Percentiles rank a stretch among this genome's conserved stretches.
phyloP scores from a whole-genome alignment of 2,329 filamentous ascomycete genomes.

The Eutypella sp. region DNA sequence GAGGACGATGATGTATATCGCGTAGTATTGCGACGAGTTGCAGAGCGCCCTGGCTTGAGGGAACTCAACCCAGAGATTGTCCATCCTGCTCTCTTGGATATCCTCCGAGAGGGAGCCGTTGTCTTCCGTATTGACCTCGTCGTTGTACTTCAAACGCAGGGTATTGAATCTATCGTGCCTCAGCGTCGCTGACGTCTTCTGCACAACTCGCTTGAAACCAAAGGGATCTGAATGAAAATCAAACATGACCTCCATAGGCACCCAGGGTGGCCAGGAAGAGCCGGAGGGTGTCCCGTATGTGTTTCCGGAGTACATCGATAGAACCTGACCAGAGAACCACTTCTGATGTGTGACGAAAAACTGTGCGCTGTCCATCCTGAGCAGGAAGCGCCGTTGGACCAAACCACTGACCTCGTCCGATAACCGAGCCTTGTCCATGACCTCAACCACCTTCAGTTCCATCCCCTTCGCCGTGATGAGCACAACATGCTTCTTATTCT shows the following conservation, averaged over 20 bases:
- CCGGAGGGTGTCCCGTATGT: slow-evolving; percentile 81
- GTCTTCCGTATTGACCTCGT: slow-evolving; percentile 72
- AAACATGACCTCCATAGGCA: slow-evolving; percentile 97
- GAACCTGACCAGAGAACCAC: slow-evolving; percentile 75
- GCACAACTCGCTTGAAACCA: slow-evolving; percentile 95
- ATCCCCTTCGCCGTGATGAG: slow-evolving; percentile 96
- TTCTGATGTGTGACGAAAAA: slow-evolving; percentile 97
- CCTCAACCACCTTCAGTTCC: slow-evolving; percentile 95
- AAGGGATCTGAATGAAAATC: slow-evolving; percentile 91
- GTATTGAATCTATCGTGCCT: slow-evolving; percentile 99
- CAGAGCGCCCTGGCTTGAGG: slow-evolving; percentile 91
- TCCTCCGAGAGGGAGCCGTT: slow-evolving; percentile 47
- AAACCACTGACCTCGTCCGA: slow-evolving; percentile 91
- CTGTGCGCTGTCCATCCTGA: slow-evolving; percentile 96
- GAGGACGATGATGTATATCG: slow-evolving; percentile 95
- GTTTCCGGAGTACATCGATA: slow-evolving; percentile 92
- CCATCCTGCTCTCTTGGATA: slow-evolving; percentile 72
- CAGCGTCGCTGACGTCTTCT: slow-evolving; percentile 91
- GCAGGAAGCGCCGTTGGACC: slow-evolving; percentile 87
- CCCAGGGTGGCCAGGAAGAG: slow-evolving; percentile 95
- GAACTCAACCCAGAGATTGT: slow-evolving; percentile 96
- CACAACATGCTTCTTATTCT: slow-evolving; percentile 94
- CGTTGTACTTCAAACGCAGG: slow-evolving; percentile 92
- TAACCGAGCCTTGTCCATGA: slow-evolving; percentile 93
- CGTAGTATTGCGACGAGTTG: slow-evolving; percentile 95